Evolutionary conservation across 768 basidiomycete species (phyloP).

Genomic region (Russula olivacea): DNA sequence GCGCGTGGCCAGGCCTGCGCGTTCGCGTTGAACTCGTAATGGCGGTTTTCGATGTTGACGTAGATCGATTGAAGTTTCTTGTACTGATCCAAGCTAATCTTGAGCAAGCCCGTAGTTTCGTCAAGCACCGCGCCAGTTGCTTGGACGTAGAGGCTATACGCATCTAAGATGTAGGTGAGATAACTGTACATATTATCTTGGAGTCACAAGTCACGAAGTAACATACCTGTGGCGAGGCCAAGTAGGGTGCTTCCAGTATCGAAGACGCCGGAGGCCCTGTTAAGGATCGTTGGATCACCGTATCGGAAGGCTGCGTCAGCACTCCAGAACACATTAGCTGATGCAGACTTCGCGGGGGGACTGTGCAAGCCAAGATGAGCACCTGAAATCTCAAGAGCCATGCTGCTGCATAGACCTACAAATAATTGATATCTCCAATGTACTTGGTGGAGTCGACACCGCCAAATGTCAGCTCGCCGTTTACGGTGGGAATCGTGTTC

Average conservation of each 20-base stretch:
- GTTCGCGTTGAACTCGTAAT: conserved; percentile 40
- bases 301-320: conserved; percentile 28
- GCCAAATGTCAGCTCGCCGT: conserved; percentile 39
- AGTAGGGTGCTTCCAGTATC: conserved; percentile 37
- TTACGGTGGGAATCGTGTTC: conserved; percentile 24
- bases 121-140: conserved; percentile 33
- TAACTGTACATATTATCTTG: conserved; percentile 8
- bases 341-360: conserved; percentile 31
- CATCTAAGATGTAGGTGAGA: conserved; percentile 28
- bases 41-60: conserved; percentile 32
- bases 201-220: not conserved
- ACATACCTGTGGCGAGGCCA: conserved; percentile 31
- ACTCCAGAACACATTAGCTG: conserved; percentile 30
- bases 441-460: conserved; percentile 33
- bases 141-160: conserved; percentile 29
- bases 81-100: conserved; percentile 29
- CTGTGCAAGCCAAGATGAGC: conserved; percentile 21
- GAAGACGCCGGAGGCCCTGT: conserved; percentile 32
- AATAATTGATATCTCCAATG: conserved; percentile 31
- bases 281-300: conserved; percentile 29
- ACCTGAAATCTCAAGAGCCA: not conserved
- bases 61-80: conserved; percentile 31
- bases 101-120: conserved; percentile 31
- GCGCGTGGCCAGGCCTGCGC: conserved; percentile 39
- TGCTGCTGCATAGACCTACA: conserved; percentile 22